These are phyloP conservation scores for Eremomyces bilateralis DNA, from an alignment of 495 filamentous ascomycete genomes.

Conservation along the genomic window DNA sequence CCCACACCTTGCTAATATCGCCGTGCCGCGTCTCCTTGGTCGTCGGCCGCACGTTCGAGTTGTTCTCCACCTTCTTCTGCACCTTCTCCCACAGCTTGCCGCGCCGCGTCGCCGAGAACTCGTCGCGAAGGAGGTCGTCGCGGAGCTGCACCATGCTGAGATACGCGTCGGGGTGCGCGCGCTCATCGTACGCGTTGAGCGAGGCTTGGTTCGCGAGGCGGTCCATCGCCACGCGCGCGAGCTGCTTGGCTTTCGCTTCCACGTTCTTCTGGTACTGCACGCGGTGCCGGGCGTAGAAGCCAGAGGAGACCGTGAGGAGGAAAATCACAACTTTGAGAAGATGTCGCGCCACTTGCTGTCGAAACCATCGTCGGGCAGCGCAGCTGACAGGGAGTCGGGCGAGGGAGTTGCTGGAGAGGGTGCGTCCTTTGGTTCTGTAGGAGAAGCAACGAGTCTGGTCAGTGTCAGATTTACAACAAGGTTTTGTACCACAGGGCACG, in stretches of 20 bases:
- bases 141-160: constrained; percentile 72
- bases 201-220: constrained; percentile 64
- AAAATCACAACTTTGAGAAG: constrained; percentile 72
- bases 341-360: constrained; percentile 85
- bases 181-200: constrained; percentile 36
- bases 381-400: constrained; percentile 73
- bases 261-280: constrained; percentile 35
- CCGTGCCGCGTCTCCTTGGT: constrained; percentile 65
- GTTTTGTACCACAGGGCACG: constrained; percentile 1
- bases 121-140: constrained; percentile 71
- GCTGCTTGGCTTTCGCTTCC: constrained; percentile 45
- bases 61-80: constrained; percentile 64
- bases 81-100: constrained; percentile 68
- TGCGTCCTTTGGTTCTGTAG: constrained; percentile 40
- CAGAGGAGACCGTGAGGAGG: constrained; percentile 25
- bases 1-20: constrained; percentile 78
- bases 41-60: constrained; percentile 73
- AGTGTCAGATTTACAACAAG: constrained; percentile 10
- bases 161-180: constrained; percentile 43
- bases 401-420: constrained; percentile 59
- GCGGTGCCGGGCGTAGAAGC: constrained; percentile 34
- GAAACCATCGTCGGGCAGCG: constrained; percentile 68
- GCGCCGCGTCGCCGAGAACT: constrained; percentile 51
- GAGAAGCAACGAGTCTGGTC: constrained; percentile 23
- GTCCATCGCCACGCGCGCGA: constrained; percentile 66